Evolutionary conservation across 1,139 yeast genomes (phyloP).

Genomic region (Debaryomycetaceae sp.): DNA sequence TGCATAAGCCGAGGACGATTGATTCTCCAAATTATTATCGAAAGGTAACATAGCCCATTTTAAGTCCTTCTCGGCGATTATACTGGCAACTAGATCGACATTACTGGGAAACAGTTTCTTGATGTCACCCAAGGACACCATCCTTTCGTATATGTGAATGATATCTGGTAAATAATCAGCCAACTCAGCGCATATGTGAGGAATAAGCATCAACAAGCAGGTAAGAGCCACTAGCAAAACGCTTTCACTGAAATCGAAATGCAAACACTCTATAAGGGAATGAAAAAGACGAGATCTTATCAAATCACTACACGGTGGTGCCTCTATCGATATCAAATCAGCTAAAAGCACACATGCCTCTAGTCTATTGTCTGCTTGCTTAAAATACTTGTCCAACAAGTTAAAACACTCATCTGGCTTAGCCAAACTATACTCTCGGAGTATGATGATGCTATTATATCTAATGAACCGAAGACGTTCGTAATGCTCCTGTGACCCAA

Average conservation of each 20-base stretch:
- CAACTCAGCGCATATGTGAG: constrained; percentile 43
- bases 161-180: constrained; percentile 38
- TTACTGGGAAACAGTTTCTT: constrained; percentile 9
- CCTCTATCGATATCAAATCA: constrained; percentile 20
- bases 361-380: constrained; percentile 26
- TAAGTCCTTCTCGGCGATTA: constrained; percentile 5
- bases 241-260: constrained; percentile 43
- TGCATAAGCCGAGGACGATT: neutral
- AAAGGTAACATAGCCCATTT: constrained; percentile 14
- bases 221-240: constrained; percentile 42
- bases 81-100: constrained; percentile 6
- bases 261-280: constrained; percentile 39
- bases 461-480: constrained; percentile 51
- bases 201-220: constrained; percentile 51
- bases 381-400: constrained; percentile 30
- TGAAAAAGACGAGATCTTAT: constrained; percentile 36
- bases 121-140: constrained; percentile 29
- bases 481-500: constrained; percentile 29
- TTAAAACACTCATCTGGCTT: constrained; percentile 30
- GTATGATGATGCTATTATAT: constrained; percentile 37
- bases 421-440: constrained; percentile 37
- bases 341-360: constrained; percentile 34
- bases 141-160: constrained; percentile 44
- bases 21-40: constrained; percentile 3
- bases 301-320: constrained; percentile 31